Base-by-base conservation (phyloP, 441 rosid genomes). In the Lagerstroemia fauriei region DNA sequence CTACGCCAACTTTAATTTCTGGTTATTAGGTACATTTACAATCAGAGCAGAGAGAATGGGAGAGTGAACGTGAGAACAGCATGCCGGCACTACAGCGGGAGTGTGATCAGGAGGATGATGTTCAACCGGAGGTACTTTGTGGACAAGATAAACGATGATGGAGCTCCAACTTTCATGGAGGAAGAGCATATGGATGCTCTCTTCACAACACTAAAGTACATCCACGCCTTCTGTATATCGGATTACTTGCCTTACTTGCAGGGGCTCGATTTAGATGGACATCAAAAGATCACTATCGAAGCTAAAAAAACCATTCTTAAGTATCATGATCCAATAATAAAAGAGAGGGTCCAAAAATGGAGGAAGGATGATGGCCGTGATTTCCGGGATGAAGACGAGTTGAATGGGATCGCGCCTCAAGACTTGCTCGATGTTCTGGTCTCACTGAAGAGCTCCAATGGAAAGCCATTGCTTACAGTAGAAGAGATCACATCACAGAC, bases 231-330 rank as follows among this genome's bases (percentile, higher is more conserved):
- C 81, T 86, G 87, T 14, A 22, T 90, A 20, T 91, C 95, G 4
- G 95, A 92, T 86, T 92, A 87, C 68, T 25, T 92, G 65, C 93
- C 95, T 7, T 86, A 76, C 29, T 77, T 90, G 84, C 78, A 76
- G 73, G 88, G 89, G 50, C 77, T 92, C 48, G 94, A 93, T 56
- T 76, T 90, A 31, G 93, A 91, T 82, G 93, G 95, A 0, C 92
- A 93, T 74, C 93, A 89, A 83, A 89, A 83, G 70, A 13, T 87
- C 0, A 69, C 89, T 8, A 85, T 81, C 7, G 71, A 85, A 3
- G 85, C 86, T 25, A n/a, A 71, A 44, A n/a, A 25, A 11, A 84
- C 75, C 12, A 34, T 92, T 0, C 82, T 75, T 29, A 90, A 91
- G 78, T 89, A 88, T 57, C 92, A 91, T 31, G 88, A 90, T 69